phyloP scores from a whole-genome alignment of 306 rosid genomes.

The Mimosa bimucronata region DNA sequence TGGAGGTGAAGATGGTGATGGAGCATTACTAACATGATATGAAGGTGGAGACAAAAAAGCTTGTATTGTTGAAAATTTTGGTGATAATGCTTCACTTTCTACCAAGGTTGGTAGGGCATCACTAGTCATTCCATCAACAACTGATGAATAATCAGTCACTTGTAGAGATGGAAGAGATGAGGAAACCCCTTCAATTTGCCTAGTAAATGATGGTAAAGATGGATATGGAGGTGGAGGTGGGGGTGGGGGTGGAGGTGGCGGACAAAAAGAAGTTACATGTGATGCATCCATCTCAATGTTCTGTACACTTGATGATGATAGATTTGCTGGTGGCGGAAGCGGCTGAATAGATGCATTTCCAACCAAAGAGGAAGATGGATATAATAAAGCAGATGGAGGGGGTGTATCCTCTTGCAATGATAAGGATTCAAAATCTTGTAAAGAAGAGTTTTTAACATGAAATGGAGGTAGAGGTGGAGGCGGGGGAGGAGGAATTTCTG shows the following conservation, averaged over 20 bases:
- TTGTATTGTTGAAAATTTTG: constrained; percentile 18
- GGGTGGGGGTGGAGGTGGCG: constrained; percentile 36
- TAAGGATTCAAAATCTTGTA: constrained; percentile 26
- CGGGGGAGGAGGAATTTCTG: constrained; percentile 31
- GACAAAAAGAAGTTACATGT: constrained; percentile 46
- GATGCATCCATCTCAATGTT: constrained; percentile 25
- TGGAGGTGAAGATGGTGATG: constrained; percentile 33
- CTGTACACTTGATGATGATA: constrained; percentile 29
- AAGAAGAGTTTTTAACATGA: constrained; percentile 30
- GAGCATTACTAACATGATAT: background rate
- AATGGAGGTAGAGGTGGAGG: constrained; percentile 35
- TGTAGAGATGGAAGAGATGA: constrained; percentile 37
- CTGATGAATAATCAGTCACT: constrained; percentile 41
- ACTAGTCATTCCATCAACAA: constrained; percentile 27
- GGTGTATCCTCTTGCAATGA: constrained; percentile 40
- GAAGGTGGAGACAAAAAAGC: constrained; percentile 24
- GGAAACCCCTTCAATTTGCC: constrained; percentile 16
- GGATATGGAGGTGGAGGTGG: constrained; percentile 57
- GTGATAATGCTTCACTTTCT: constrained; percentile 32
- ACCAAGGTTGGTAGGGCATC: constrained; percentile 26
- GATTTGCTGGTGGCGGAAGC: constrained; percentile 8
- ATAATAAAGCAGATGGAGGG: constrained; percentile 35
- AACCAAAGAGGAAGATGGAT: constrained; percentile 32
- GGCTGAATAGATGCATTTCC: constrained; percentile 25
- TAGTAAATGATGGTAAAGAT: constrained; percentile 44